Percentiles rank a stretch among this genome's conserved stretches.
phyloP scores from a whole-genome alignment of 1,284 basidiomycete species.

The Puccinia novopanici region DNA sequence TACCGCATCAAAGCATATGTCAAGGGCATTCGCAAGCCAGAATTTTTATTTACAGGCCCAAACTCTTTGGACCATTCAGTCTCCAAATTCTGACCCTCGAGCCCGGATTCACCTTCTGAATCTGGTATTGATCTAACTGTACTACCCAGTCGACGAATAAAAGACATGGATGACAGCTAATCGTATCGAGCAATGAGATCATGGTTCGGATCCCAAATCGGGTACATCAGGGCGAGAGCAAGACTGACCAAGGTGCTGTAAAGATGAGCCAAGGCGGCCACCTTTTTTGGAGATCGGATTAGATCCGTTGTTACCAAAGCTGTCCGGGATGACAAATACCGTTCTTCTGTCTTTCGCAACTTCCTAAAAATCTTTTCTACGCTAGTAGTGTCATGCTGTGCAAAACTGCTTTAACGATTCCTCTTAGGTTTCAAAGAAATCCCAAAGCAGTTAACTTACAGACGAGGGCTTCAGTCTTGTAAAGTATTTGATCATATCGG shows the following conservation, averaged over 20 bases:
- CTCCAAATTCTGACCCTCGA: conserved; percentile 59
- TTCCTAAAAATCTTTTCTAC: conserved; percentile 55
- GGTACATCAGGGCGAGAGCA: neutral
- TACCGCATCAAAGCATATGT: conserved; percentile 33
- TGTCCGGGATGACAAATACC: conserved; percentile 64
- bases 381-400: conserved; percentile 12
- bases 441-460: conserved; percentile 56
- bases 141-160: conserved; percentile 42
- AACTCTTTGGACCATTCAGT: conserved; percentile 52
- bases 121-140: conserved; percentile 28
- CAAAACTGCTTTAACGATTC: conserved; percentile 5
- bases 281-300: conserved; percentile 73
- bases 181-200: conserved; percentile 52
- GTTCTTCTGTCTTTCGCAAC: conserved; percentile 75
- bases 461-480: conserved; percentile 64
- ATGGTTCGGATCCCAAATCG: conserved; percentile 15
- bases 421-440: neutral
- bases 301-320: conserved; percentile 69
- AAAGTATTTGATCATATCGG: conserved; percentile 74
- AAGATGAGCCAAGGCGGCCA: conserved; percentile 75
- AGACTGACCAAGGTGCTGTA: conserved; percentile 79
- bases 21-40: conserved; percentile 69
- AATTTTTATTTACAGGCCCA: conserved; percentile 37
- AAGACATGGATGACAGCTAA: conserved; percentile 43
- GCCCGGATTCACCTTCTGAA: conserved; percentile 28